These are phyloP conservation scores for Nicotiana obtusifolia DNA, from an alignment of 257 asterid genomes.

Conservation along the genomic window DNA sequence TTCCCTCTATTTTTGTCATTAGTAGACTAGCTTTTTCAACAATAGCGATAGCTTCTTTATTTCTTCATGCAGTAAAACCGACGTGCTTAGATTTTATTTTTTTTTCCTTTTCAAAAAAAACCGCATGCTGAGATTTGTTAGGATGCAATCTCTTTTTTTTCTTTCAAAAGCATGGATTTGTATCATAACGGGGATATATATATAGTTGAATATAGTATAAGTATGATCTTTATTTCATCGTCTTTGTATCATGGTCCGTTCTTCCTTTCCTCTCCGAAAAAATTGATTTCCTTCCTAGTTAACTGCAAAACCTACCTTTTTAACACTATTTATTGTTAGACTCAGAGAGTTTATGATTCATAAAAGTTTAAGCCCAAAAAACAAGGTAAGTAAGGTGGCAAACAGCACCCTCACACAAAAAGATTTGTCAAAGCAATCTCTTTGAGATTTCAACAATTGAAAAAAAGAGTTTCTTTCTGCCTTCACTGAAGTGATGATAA, in stretches of 20 bases:
- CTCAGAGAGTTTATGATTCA: neutral
- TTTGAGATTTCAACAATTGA: neutral
- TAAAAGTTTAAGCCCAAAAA: neutral
- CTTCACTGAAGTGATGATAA: neutral
- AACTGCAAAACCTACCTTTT: neutral
- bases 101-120: too few species aligned
- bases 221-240: neutral
- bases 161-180: neutral
- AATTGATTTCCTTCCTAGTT: neutral
- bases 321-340: neutral
- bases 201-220: neutral
- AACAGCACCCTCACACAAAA: neutral
- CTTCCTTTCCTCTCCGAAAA: neutral
- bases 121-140: too few species aligned
- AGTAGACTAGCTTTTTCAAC: too few species aligned
- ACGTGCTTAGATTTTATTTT: too few species aligned
- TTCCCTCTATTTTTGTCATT: too few species aligned
- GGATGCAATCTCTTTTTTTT: too few species aligned
- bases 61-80: too few species aligned
- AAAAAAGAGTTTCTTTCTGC: neutral
- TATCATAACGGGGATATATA: neutral
- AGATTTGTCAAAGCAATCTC: neutral
- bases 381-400: neutral
- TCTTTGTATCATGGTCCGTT: neutral
- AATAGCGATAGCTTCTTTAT: too few species aligned